A percentile compares a stretch with the other conserved stretches of the same genome.
These are phyloP conservation scores for Golubevia pallescens DNA, from an alignment of 1,284 basidiomycete genomes.

Conservation along the genomic window DNA sequence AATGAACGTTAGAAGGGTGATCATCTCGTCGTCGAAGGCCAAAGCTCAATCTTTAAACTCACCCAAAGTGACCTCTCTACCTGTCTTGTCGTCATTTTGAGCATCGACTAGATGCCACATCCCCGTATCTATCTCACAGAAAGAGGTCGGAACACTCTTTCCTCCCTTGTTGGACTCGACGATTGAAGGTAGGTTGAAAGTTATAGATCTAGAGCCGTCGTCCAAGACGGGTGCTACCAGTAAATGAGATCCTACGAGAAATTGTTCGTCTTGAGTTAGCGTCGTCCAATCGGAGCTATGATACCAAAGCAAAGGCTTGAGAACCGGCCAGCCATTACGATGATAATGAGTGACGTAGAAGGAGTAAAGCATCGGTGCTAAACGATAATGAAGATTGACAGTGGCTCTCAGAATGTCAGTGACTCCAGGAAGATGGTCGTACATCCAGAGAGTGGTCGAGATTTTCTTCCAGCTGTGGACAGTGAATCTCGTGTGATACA, in stretches of 20 bases:
- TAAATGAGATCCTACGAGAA: constrained; percentile 23
- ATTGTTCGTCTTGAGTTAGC: constrained; percentile 25
- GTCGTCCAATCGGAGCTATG: constrained; percentile 18
- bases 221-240: constrained; percentile 21
- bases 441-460: constrained; percentile 34
- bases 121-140: constrained; percentile 19
- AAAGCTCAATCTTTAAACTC: neutral
- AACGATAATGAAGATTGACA: constrained; percentile 14
- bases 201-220: constrained; percentile 5
- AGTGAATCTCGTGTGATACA: constrained; percentile 26
- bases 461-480: constrained; percentile 28
- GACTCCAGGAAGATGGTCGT: constrained; percentile 10
- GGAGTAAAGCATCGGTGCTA: constrained; percentile 28
- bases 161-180: constrained; percentile 9
- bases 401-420: constrained; percentile 12
- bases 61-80: constrained; percentile 9
- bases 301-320: constrained; percentile 27
- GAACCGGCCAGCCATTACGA: constrained; percentile 23
- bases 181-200: constrained; percentile 14
- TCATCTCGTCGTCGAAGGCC: no score
- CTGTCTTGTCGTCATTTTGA: neutral
- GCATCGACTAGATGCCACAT: constrained; percentile 10
- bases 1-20: neutral
- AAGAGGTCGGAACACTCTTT: constrained; percentile 8
- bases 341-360: constrained; percentile 27